Evolutionary conservation across 2,329 filamentous ascomycete species (phyloP).

Genomic region (Penicillium sp.): DNA sequence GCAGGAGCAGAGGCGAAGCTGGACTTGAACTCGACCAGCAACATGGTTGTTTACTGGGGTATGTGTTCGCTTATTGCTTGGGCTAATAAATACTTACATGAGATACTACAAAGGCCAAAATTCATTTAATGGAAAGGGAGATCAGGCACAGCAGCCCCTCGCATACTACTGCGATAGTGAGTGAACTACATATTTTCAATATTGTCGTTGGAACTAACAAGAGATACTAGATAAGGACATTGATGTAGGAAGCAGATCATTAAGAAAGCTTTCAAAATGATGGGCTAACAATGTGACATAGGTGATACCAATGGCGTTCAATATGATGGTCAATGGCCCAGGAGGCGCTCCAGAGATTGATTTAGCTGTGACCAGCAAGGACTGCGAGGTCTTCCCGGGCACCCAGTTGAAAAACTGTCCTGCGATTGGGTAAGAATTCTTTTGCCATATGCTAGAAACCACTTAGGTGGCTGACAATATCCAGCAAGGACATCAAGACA

Average conservation of each 20-base stretch:
- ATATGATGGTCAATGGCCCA: conserved; percentile 56
- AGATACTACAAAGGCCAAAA: conserved; percentile 53
- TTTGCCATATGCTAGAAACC: not conserved
- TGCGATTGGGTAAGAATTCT: conserved; percentile 57
- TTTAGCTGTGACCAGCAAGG: conserved; percentile 63
- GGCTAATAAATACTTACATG: not conserved
- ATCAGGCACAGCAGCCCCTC: conserved; percentile 54
- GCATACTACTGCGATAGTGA: conserved; percentile 59
- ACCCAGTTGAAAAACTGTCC: conserved; percentile 61
- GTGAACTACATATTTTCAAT: conserved; percentile 15
- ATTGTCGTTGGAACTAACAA: conserved; percentile 10
- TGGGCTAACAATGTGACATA: conserved; percentile 26
- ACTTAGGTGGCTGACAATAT: conserved; percentile 16
- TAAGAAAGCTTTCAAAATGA: accelerated
- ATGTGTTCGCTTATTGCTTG: not conserved
- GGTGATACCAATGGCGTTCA: conserved; percentile 65
- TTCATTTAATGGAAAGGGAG: conserved; percentile 51
- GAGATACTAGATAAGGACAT: conserved; percentile 22
- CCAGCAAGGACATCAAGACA: conserved; percentile 48
- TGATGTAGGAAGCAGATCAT: conserved; percentile 11
- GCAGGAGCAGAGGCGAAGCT: conserved; percentile 41
- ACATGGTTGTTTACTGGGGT: conserved; percentile 67
- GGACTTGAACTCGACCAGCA: conserved; percentile 47
- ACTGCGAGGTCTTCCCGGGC: conserved; percentile 59
- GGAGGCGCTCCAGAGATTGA: conserved; percentile 55